phyloP scores from a whole-genome alignment of 139 green algal genomes.

The Chlorella sp. region DNA sequence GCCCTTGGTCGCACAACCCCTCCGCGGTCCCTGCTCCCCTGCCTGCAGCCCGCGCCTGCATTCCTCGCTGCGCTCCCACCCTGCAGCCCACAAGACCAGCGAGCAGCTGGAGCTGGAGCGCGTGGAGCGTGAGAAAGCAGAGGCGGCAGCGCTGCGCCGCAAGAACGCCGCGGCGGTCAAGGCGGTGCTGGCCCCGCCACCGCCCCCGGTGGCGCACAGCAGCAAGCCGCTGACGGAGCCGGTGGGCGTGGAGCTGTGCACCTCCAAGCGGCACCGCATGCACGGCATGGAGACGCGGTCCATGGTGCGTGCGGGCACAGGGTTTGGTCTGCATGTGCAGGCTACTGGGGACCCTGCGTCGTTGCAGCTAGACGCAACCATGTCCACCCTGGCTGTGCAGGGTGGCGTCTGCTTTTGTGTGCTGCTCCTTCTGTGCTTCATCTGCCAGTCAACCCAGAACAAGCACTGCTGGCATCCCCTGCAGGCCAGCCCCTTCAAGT shows the following conservation, averaged over 20 bases:
- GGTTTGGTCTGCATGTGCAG: neutral
- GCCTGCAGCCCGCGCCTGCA: slow-evolving; percentile 20
- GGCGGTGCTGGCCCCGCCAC: slow-evolving; percentile 28
- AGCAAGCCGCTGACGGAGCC: slow-evolving; percentile 50
- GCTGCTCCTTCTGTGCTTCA: neutral
- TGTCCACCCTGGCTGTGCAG: neutral
- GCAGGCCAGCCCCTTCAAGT: slow-evolving; percentile 42
- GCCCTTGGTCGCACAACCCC: too few species aligned
- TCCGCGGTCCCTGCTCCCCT: too few species aligned
- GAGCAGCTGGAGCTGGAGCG: slow-evolving; percentile 64
- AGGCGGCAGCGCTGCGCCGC: slow-evolving; percentile 26
- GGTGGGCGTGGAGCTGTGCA: slow-evolving; percentile 42
- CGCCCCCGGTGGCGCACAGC: slow-evolving; percentile 17
- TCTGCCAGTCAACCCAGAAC: too few species aligned
- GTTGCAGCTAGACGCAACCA: too few species aligned
- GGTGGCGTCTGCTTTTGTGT: neutral
- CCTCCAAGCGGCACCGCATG: slow-evolving; percentile 46
- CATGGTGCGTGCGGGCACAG: slow-evolving; percentile 15
- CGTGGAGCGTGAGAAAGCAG: slow-evolving; percentile 35
- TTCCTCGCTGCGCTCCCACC: slow-evolving; percentile 15
- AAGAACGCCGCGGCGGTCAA: slow-evolving; percentile 49
- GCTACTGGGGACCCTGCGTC: too few species aligned
- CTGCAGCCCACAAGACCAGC: slow-evolving; percentile 48
- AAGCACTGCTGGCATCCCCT: too few species aligned
- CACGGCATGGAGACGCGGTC: slow-evolving; percentile 40